phyloP scores from a whole-genome alignment of 148 eudicot species.

The Nyssa sinensis region DNA sequence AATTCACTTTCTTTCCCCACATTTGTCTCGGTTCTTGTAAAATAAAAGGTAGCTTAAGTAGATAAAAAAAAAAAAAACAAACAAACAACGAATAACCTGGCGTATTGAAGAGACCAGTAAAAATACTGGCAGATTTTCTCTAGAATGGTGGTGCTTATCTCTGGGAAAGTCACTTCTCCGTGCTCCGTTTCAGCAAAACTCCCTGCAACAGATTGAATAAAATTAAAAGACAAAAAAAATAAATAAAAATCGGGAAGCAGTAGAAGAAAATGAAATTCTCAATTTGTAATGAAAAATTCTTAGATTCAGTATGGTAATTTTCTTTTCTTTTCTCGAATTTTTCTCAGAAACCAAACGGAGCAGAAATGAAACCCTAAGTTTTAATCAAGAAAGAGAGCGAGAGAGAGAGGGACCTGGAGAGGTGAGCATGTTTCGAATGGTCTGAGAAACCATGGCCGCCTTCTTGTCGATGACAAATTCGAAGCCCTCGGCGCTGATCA shows the following conservation, averaged over 20 bases:
- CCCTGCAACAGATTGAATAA: slow-evolving; percentile 34
- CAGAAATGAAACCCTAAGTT: slow-evolving; percentile 28
- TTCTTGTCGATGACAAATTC: slow-evolving; percentile 86
- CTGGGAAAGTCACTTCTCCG: slow-evolving; percentile 81
- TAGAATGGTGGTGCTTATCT: slow-evolving; percentile 83
- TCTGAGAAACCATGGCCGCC: slow-evolving; percentile 98
- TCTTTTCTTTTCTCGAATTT: background rate
- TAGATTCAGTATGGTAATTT: background rate
- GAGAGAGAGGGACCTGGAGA: slow-evolving; percentile 65
- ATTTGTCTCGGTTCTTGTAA: background rate
- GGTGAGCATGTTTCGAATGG: slow-evolving; percentile 93
- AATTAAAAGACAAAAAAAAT: too few species aligned
- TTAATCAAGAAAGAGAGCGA: background rate
- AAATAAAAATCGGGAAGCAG: background rate
- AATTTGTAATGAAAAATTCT: too few species aligned
- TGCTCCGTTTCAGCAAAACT: slow-evolving; percentile 77
- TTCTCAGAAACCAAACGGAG: background rate
- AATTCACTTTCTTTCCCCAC: background rate
- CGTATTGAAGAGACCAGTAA: slow-evolving; percentile 96
- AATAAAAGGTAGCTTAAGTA: too few species aligned
- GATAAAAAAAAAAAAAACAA: background rate
- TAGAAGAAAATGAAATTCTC: too few species aligned
- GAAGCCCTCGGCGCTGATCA: slow-evolving; percentile 95
- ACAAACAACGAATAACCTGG: slow-evolving; percentile 45
- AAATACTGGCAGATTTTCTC: slow-evolving; percentile 99